A percentile compares a stretch with the other conserved stretches of the same genome.
These are phyloP conservation scores for Solanum commersonii DNA, from an alignment of 257 asterid genomes.

Conservation along the genomic window DNA sequence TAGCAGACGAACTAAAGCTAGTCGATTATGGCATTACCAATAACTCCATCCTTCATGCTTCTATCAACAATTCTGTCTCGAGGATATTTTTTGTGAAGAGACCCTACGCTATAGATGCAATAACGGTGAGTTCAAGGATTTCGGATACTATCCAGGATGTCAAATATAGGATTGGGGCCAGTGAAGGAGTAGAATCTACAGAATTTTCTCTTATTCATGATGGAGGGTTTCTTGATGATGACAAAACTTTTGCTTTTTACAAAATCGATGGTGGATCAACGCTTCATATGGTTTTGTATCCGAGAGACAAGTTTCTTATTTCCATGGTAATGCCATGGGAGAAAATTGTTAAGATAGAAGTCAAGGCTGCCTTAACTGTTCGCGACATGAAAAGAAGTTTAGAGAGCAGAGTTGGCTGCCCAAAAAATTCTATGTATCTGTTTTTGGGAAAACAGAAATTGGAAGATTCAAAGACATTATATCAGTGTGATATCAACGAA, in stretches of 20 bases:
- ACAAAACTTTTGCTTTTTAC: slow-evolving; percentile 5
- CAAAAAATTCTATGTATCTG: not conserved
- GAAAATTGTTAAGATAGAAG: not conserved
- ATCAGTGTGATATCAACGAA: not conserved
- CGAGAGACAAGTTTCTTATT: not conserved
- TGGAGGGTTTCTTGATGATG: slow-evolving; percentile 15
- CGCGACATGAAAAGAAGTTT: slow-evolving; percentile 3
- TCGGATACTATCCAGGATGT: slow-evolving; percentile 11
- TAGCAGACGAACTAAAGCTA: slow-evolving; percentile 3
- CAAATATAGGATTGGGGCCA: slow-evolving; percentile 1
- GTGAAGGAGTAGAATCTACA: not conserved
- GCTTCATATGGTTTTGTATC: slow-evolving; percentile 8
- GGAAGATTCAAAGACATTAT: not conserved
- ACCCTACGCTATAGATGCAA: not conserved
- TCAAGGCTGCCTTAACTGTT: slow-evolving; percentile 2
- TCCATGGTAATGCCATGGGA: slow-evolving; percentile 6
- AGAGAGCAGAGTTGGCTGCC: slow-evolving; percentile 9
- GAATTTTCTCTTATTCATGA: slow-evolving; percentile 4
- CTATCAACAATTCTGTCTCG: not conserved
- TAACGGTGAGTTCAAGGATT: slow-evolving; percentile 1
- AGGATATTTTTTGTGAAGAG: not conserved
- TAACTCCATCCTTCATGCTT: slow-evolving; percentile 6
- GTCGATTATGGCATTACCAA: slow-evolving; percentile 3
- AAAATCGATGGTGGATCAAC: not conserved
- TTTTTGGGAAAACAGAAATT: not conserved